Conservation (phyloP, 805 yeast genomes). For the Metschnikowia matae region DNA sequence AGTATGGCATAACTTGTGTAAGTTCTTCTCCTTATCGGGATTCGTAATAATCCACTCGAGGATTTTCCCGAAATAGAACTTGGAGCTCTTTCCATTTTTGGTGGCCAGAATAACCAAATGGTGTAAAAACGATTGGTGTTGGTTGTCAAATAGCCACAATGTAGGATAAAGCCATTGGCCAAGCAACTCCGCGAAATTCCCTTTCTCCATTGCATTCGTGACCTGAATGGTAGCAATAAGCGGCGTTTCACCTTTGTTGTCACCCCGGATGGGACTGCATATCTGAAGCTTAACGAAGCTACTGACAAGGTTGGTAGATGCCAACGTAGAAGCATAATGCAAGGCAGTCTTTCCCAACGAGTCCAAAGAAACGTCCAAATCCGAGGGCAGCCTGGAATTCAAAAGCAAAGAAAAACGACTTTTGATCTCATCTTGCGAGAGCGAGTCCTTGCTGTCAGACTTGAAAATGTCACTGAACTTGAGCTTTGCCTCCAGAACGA, state of each 20-base stretch:
- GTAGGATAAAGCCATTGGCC: conserved; percentile 64
- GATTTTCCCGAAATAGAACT: conserved; percentile 33
- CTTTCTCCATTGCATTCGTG: conserved; percentile 76
- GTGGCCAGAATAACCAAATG: conserved; percentile 59
- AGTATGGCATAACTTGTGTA: conserved; percentile 14
- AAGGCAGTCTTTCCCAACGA: conserved; percentile 38
- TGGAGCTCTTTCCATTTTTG: conserved; percentile 31
- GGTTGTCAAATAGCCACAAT: conserved; percentile 45
- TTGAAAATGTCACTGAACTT: conserved; percentile 36
- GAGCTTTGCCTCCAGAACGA: conserved; percentile 30
- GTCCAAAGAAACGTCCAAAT: conserved; percentile 37
- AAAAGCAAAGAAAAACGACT: conserved; percentile 22
- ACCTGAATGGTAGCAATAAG: conserved; percentile 70
- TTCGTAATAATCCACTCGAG: conserved; percentile 29
- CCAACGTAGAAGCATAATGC: conserved; percentile 42
- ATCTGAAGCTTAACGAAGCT: conserved; percentile 32
- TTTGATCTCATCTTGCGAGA: conserved; percentile 22
- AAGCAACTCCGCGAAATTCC: conserved; percentile 67
- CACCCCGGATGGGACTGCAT: conserved; percentile 39
- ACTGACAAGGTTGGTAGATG: conserved; percentile 32
- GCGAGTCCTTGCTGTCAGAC: conserved; percentile 22
- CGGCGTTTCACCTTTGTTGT: conserved; percentile 33
- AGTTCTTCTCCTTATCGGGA: conserved; percentile 17
- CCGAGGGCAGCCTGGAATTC: conserved; percentile 8
- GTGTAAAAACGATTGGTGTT: conserved; percentile 78